phyloP scores from a whole-genome alignment of 1,284 basidiomycete species.

The Cryptococcus deneoformans region DNA sequence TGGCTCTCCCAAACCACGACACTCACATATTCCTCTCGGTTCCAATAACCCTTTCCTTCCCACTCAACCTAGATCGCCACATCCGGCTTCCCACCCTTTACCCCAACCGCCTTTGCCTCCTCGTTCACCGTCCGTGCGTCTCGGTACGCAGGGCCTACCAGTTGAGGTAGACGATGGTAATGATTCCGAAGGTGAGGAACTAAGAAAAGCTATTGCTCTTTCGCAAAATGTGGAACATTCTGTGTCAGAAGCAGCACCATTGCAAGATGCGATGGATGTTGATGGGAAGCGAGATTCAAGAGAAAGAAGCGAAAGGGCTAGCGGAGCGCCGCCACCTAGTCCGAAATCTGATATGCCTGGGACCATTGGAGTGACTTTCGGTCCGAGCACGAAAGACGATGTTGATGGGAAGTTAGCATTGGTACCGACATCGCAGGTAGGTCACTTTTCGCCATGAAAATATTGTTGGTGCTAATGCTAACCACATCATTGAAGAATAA shows the following conservation, averaged over 20 bases:
- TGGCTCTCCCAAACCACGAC: constrained; percentile 6
- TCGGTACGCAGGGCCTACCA: no score
- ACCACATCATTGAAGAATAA: background rate
- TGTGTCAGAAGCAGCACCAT: constrained; percentile 10
- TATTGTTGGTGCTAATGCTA: background rate
- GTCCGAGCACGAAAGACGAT: constrained; percentile 38
- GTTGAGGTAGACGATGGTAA: no score
- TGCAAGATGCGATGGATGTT: constrained; percentile 3
- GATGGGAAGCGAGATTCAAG: constrained; percentile 16
- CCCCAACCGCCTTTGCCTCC: background rate
- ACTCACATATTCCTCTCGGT: constrained; percentile 17
- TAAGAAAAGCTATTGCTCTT: constrained; percentile 9
- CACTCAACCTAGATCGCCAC: constrained; percentile 3
- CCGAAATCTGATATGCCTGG: constrained; percentile 13
- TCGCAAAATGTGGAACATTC: constrained; percentile 2
- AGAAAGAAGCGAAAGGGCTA: constrained; percentile 37
- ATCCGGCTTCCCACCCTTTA: background rate
- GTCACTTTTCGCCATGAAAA: background rate
- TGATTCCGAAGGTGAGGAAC: constrained; percentile 4
- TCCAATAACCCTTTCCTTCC: constrained; percentile 22
- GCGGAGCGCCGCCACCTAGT: constrained; percentile 38
- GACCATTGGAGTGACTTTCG: constrained; percentile 24
- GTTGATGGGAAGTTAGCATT: constrained; percentile 30
- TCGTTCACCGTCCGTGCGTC: background rate
- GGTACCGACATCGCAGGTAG: constrained; percentile 14